A percentile compares a stretch with the other conserved stretches of the same genome.
These are phyloP conservation scores for Raddia guianensis DNA, from an alignment of 176 grass and related monocot species.

Conservation along the genomic window DNA sequence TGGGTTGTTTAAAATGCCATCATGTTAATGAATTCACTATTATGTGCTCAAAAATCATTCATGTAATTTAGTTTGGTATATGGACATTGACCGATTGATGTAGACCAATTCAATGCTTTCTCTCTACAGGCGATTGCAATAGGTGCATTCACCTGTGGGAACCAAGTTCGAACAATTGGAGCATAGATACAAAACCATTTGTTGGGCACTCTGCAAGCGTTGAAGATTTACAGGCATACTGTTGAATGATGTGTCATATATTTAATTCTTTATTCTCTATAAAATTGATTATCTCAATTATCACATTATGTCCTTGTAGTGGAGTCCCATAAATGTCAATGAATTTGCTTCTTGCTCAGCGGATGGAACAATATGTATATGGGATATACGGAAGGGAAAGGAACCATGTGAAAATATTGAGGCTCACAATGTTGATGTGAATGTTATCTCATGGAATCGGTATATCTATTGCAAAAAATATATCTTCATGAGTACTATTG, in stretches of 20 bases:
- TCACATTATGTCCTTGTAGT: constrained; percentile 54
- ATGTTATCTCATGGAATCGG: constrained; percentile 97
- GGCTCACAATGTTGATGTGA: constrained; percentile 90
- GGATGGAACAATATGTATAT: constrained; percentile 79
- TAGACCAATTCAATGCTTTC: constrained; percentile 12
- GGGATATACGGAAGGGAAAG: constrained; percentile 74
- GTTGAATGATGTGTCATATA: constrained; percentile 10
- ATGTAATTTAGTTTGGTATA: constrained; percentile 3
- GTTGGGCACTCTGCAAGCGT: constrained; percentile 73
- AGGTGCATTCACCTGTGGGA: constrained; percentile 88
- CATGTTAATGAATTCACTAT: neutral
- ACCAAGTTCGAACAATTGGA: constrained; percentile 66
- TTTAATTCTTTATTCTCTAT: constrained; percentile 8
- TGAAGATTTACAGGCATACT: constrained; percentile 81
- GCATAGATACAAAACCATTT: constrained; percentile 72
- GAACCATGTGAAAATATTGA: constrained; percentile 60
- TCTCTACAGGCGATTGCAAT: constrained; percentile 70
- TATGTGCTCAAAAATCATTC: neutral
- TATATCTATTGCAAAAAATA: constrained; percentile 33
- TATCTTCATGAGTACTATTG: neutral
- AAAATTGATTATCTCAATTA: constrained; percentile 33
- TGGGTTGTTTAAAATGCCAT: constrained; percentile 6
- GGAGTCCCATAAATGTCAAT: constrained; percentile 85
- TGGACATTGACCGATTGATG: neutral
- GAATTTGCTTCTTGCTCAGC: constrained; percentile 84